Evolutionary conservation across 352 stramenopile genomes (phyloP), one percentile per base, ranked within the genome.

Genomic region (Globisporangium carolinianum): DNA sequence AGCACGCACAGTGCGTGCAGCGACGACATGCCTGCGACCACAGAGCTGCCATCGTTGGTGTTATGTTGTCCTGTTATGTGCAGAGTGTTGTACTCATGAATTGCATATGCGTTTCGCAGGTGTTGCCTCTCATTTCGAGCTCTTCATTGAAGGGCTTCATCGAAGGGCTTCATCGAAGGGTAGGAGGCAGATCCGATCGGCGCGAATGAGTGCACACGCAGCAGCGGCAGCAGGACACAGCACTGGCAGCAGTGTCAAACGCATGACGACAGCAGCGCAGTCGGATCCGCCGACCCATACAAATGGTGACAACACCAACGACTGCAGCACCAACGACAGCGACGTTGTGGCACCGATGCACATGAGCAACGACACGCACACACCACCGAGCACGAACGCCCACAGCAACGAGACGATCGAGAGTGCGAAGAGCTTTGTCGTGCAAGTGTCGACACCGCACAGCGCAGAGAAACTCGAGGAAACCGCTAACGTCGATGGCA

Each of bases 331-430:
- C 42, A 17, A 17, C 12, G 42, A 47, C 11, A 24, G 48, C 32
- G 47, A 61, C 39, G 36, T 56, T 15, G 56, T 61, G 14, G 55
- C 56, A 14, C 55, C 56, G 24, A 61, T 39, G 6, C 56, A 51
- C 48, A 61, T 41, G 32, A 61, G 55, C 47, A 61, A 48, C 48
- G 56, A 61, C 38, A 61, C 54, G 48, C 56, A 43, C 47, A 61
- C 38, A 42, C 47, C 38, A 61, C 24, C 38, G 35, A 47, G 10
- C 56, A 39, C 39, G 47, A 48, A 2, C 48, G 56, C 42, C 42
- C 15, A 15, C 2, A 14, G 10, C 11, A 15, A 47, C 42, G 42
- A 47, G 42, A 47, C 12, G 12, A 15, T 47, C 15, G 47, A 41
- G 9, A 63, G 50, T 17, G 58, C 57, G 51, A 63, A 63, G 10